Base-by-base conservation (phyloP, 1,284 basidiomycete species). In the Trichosporon asahii region DNA sequence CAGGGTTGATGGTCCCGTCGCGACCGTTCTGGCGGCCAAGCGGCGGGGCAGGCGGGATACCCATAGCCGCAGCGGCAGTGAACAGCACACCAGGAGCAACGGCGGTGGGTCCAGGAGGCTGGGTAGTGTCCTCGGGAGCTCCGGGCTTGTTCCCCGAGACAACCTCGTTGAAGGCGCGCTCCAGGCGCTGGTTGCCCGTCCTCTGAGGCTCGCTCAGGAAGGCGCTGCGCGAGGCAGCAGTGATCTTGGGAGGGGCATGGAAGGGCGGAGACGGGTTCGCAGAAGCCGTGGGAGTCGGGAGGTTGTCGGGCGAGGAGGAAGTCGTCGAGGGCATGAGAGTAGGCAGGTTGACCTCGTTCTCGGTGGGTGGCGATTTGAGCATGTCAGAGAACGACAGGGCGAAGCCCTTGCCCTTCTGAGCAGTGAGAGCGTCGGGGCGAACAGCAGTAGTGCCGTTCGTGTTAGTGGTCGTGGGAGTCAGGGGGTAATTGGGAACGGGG, bases 21-120 rank as follows among this genome's bases (percentile, higher is more conserved):
- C 66, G 37, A 37, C 71, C 66, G 66, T 72, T 33, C 29, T 68
- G 49, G 61, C 72, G 74, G 31, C 75, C 78, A 1, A 73, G 71
- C 25, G 77, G 70, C 5, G 79, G 76, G n/a, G 77, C 76, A 6
- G 79, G 77, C 0, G 80, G 79, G 25, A 80, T 77, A 33, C 80
- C 80, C 25, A 81, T 67, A 3, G 77, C 76, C 1, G 78, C 76
- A 1, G 76, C 76, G 8, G 76, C 76, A 18, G 75, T 77, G 70
- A 81, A 81, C n/a, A 82, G 70, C 3, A 81, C 76, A 37, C 78
- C 77, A 8, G 81, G 81, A 7, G 81, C 81, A 7, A 82, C 81
- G 25, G 80, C 79, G 0, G 74, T 79, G 0, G 79, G 81, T 5
- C 69, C 68, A 0, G 68, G 66, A 60, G 23, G 73, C 69, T 67